phyloP scores from a whole-genome alignment of 257 asterid genomes.

The Nicotiana attenuata region DNA sequence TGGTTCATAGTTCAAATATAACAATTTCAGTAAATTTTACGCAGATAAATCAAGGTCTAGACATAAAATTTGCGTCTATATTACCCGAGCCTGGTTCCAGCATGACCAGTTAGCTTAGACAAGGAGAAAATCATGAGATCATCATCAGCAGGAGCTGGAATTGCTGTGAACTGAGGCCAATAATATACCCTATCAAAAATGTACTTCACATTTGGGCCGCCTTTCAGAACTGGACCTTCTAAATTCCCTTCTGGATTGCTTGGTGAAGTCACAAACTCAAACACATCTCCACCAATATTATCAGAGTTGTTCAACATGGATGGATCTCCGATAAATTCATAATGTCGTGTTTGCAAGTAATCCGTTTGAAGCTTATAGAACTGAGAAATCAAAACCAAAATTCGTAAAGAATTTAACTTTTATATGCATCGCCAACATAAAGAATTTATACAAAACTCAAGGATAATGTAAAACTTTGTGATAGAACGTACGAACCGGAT shows the following conservation, averaged over 20 bases:
- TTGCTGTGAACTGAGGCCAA: constrained; percentile 78
- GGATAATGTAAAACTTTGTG: too few species aligned
- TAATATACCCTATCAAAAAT: constrained; percentile 68
- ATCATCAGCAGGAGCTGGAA: constrained; percentile 57
- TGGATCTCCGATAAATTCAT: constrained; percentile 44
- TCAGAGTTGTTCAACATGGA: constrained; percentile 24
- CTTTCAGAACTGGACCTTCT: constrained; percentile 32
- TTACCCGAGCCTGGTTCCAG: constrained; percentile 82
- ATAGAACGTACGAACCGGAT: constrained; percentile 25
- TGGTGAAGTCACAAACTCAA: constrained; percentile 72
- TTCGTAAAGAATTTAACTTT: not conserved
- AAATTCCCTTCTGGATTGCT: constrained; percentile 60
- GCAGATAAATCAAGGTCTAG: too few species aligned
- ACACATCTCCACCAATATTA: constrained; percentile 13
- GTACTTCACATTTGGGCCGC: constrained; percentile 22
- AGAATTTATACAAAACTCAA: too few species aligned
- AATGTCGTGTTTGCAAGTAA: constrained; percentile 36
- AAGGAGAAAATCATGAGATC: constrained; percentile 65
- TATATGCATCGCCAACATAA: too few species aligned
- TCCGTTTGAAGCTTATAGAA: constrained; percentile 44
- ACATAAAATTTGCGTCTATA: not conserved
- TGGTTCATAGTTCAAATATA: too few species aligned
- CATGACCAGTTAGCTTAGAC: constrained; percentile 84
- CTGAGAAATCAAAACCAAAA: constrained; percentile 17
- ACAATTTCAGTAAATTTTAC: too few species aligned